Evolutionary conservation across 139 green algal species (phyloP), one percentile per base, ranked within the genome.

Genomic region (Dunaliella primolecta): DNA sequence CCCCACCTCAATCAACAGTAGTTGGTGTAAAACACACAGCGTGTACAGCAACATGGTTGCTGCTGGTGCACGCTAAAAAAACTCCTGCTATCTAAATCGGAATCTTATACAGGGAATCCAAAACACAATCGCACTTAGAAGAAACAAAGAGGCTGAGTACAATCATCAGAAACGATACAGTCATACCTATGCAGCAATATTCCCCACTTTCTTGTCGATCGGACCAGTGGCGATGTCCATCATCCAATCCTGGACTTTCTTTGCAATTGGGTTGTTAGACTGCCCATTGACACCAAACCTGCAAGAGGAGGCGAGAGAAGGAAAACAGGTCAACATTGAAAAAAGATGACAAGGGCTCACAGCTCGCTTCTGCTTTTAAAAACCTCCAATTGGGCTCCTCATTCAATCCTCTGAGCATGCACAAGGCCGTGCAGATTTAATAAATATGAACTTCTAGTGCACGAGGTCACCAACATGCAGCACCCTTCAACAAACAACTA

Each of bases 251-350:
- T 75, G 32, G 31, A 85, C 55, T 31, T 81, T 55, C 34, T 77
- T 11, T 0, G 30, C 20, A 20, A 76, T 2, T 0, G 1, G 33
- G 30, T 55, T 78, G 83, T 79, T 55, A 31, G 36, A 15, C 2
- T 36, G 24, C 1, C 79, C 79, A 30, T 83, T 83, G 30, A 83
- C 79, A 30, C 79, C 79, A 81, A 81, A 81, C 75, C 75, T 81
- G 75, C 75, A 81, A n/a, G n/a, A n/a, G n/a, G n/a, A 46, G 75
- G n/a, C 72, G 32, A 32, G 56, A 72, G 56, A 72, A 29, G 20
- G 23, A 20, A 72, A 23, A 72, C 20, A 29, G 56, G 56, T 72
- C 23, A 20, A 29, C 56, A 29, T 72, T 23, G 20, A 72, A 29
- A 23, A 20, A 29, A 23, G 56, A 20, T n/a, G n/a, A n/a, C n/a